Base-by-base conservation (phyloP, 371 early-diverging fungal species). In the Mucor racemosus region DNA sequence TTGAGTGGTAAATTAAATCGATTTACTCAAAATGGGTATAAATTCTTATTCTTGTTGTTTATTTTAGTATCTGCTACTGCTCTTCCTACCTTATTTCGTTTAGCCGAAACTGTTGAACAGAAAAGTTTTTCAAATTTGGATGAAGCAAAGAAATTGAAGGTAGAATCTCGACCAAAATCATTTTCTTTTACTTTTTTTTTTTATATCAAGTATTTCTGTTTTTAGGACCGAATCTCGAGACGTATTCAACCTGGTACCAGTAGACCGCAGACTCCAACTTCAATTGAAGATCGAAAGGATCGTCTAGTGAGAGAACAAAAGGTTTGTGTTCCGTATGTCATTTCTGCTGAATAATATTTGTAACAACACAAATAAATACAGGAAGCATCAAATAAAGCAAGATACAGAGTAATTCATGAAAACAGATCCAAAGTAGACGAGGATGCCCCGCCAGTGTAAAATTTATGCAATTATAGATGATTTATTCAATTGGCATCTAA, bases 31-130 rank as follows among this genome's bases (percentile, higher is more conserved):
- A 21, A 59, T n/a, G 9, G n/a, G 4, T 55, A 17, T 4, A 31
- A 26, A 0, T 6, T 55, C 13, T 34, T 1, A 19, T 46, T 46
- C 19, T 19, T 38, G 5, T 38, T 26, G 26, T 14, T 57, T 5
- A 60, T 6, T 36, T 17, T 62, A 76, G 77, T 75, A 5, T 77
- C 79, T 36, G 69, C 76, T 8, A 42, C 77, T 0, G 72, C 79
- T 2, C 65, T 77, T 26, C 82, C 86, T 0, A 80, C 82, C 15
- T 74, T 90, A 11, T 90, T 88, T 75, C 77, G 88, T 58, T 66
- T 89, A 11, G 88, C 88, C 1, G 88, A 89, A 19, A 88, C 91
- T 0, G 89, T 89, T 5, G 88, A 88, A 62, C 82, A 84, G 70
- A 79, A 73, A 31, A 85, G 83, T 42, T 85, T 89, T 67, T 80